Evolutionary conservation across 805 yeast genomes (phyloP).

Genomic region (Diddensiella caesifluorescens): DNA sequence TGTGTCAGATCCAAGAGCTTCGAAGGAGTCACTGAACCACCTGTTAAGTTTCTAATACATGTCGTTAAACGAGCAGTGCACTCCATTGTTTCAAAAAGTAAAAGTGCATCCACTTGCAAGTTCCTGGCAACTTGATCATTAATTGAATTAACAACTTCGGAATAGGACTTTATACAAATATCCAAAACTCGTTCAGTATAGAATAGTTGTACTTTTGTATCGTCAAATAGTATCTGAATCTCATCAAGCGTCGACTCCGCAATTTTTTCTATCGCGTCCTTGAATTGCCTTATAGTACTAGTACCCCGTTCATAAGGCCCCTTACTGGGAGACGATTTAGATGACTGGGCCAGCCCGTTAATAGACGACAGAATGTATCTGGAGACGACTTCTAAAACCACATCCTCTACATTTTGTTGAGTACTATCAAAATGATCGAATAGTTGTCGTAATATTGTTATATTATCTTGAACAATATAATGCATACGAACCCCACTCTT

Average conservation of each 20-base stretch:
- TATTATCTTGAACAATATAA: constrained; percentile 18
- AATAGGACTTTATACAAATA: constrained; percentile 37
- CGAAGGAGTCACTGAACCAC: constrained; percentile 15
- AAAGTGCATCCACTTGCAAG: constrained; percentile 44
- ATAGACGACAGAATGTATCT: constrained; percentile 20
- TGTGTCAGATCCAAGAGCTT: constrained; percentile 19
- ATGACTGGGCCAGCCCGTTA: constrained; percentile 14
- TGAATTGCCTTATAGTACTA: constrained; percentile 51
- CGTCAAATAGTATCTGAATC: constrained; percentile 39
- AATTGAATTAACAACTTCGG: constrained; percentile 37
- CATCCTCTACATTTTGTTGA: constrained; percentile 25
- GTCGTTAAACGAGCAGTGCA: constrained; percentile 35
- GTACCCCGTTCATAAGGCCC: constrained; percentile 57
- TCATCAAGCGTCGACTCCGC: constrained; percentile 48
- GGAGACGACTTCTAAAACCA: constrained; percentile 19
- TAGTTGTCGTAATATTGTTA: constrained; percentile 35
- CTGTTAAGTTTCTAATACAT: constrained; percentile 30
- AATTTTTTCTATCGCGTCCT: constrained; percentile 46
- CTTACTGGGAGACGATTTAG: constrained; percentile 13
- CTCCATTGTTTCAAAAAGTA: constrained; percentile 57
- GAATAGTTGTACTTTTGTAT: constrained; percentile 27
- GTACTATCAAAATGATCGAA: constrained; percentile 42
- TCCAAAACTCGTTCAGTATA: constrained; percentile 34
- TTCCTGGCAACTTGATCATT: constrained; percentile 38
- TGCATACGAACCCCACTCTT: constrained; percentile 35